phyloP scores from a whole-genome alignment of 345 rosid species.

The Gynandropsis gynandra region DNA sequence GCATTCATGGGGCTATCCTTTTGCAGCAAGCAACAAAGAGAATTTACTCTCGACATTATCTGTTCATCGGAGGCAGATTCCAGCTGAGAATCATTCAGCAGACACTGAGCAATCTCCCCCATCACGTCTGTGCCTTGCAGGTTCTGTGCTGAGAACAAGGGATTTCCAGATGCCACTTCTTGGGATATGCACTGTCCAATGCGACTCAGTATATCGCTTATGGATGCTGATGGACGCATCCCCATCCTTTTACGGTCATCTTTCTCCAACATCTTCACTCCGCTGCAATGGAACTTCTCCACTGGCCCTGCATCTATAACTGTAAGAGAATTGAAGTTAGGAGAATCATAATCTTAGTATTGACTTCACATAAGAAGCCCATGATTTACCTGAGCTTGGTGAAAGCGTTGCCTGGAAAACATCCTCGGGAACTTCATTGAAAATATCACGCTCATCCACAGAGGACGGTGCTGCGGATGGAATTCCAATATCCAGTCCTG shows the following conservation, averaged over 20 bases:
- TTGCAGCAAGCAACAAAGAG: constrained; percentile 54
- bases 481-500: constrained; percentile 20
- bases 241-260: constrained; percentile 44
- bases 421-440: constrained; percentile 16
- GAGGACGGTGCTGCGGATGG: constrained; percentile 28
- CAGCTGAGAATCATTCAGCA: constrained; percentile 41
- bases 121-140: constrained; percentile 28
- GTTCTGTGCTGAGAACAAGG: constrained; percentile 24
- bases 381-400: constrained; percentile 46
- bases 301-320: constrained; percentile 34
- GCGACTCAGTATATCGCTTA: constrained; percentile 52
- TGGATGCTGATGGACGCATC: constrained; percentile 39
- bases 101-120: constrained; percentile 42
- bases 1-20: constrained; percentile 26
- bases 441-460: constrained; percentile 29
- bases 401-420: constrained; percentile 36
- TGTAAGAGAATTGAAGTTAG: not conserved
- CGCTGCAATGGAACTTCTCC: constrained; percentile 32
- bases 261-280: constrained; percentile 16
- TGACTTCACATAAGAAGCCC: too few species aligned
- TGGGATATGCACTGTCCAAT: constrained; percentile 49
- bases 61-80: constrained; percentile 38
- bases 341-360: too few species aligned
- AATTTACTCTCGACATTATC: constrained; percentile 49
- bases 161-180: constrained; percentile 25